Base-by-base conservation (phyloP, 2,329 filamentous ascomycete species). In the Trichocomaceae sp. region DNA sequence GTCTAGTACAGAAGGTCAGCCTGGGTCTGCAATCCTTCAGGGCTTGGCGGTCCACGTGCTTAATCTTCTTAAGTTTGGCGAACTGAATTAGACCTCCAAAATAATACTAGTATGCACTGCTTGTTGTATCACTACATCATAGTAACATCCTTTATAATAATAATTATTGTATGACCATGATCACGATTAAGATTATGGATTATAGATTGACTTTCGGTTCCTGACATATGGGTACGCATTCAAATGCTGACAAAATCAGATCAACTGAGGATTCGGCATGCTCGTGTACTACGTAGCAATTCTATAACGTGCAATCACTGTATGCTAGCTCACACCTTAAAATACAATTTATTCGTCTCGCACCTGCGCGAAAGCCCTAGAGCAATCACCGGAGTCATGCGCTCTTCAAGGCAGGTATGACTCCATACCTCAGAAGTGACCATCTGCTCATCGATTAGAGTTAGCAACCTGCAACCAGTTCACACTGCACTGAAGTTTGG, bases 131-230 rank as follows among this genome's bases (percentile, higher is more conserved):
- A n/a, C n/a, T n/a, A n/a, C n/a, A n/a, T n/a, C n/a, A n/a, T n/a
- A n/a, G n/a, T 35, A 35, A 2, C 31, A 15, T 15, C 31, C 31
- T 35, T 13, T 17, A 19, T 41, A 5, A 41, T 41, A 41, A n/a
- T 19, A 19, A 1, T 41, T 41, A 41, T 41, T 41, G 37, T 41
- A 41, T 17, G n/a, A n/a, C n/a, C n/a, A 41, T 41, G 37, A 17
- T 17, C 19, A 17, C 9, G 35, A 17, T 39, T 7, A 7, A 5
- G 35, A n/a, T 17, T 39, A 7, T 29, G 1, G 35, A 17, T 17
- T 44, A 19, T 19, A 35, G 50, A 52, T 52, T 52, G 50, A 52
- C 50, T 52, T 52, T 52, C 50, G 49, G 50, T 45, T 26, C 50
- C 50, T 52, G 50, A 41, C 41, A 51, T 5, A 35, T 35, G 13